Base-by-base conservation (phyloP, 441 rosid genomes). In the Aquilaria agallochum region DNA sequence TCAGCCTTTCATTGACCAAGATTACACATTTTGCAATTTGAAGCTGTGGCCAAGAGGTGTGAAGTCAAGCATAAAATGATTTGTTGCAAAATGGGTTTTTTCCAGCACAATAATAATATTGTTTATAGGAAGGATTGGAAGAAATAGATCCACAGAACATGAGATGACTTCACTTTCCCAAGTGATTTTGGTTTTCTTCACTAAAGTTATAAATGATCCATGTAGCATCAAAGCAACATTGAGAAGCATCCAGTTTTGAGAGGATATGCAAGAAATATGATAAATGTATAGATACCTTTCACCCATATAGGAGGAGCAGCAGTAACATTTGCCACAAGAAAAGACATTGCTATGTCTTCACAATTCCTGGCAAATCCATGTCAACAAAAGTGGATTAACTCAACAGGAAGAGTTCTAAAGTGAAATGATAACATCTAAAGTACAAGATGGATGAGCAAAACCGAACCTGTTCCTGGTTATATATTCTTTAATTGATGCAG, bases 341-440 rank as follows among this genome's bases (percentile, higher is more conserved):
- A 91, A 32, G 97, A 88, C 96, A 91, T 91, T 14, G 96, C 97
- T 56, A 91, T 88, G 75, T 91, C 96, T 88, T 91, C 97, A 70
- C 97, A 90, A 67, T 94, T 94, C 88, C 97, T 94, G 83, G 55
- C 10, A 40, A 59, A 68, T 57, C n/a, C 66, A 72, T 53, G 13
- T 44, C 68, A 72, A 56, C 62, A 48, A 50, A 68, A 64, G 52
- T 50, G 27, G n/a, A 54, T 64, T 60, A 74, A 31, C 51, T 62
- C 50, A 69, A 69, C 11, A 40, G 40, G 57, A 15, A 59, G 47
- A 58, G 32, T 12, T 44, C 9, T 31, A 31, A 56, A 62, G 15
- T 49, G 13, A 33, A 5, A 50, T 36, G 13, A 47, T 51, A 31
- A 64, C 32, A 56, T 46, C 31, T 32, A 32, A 31, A 11, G 15